These are phyloP conservation scores for Dictyostelium gargantuum DNA, from an alignment of 208 protist species.

Conservation along the genomic window DNA sequence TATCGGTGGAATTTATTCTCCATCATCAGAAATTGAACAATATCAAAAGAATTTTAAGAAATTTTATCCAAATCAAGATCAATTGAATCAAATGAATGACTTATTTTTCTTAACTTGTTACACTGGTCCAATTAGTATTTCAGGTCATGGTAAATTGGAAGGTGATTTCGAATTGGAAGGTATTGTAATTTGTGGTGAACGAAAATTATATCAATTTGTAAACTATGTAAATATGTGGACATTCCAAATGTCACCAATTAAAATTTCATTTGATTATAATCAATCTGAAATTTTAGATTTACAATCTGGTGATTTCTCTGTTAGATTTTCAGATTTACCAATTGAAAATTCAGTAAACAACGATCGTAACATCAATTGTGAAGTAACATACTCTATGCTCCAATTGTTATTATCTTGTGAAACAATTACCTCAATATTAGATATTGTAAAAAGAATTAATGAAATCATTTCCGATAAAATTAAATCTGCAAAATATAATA, in stretches of 20 bases:
- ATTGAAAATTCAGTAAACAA: neutral
- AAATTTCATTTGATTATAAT: conserved; percentile 58
- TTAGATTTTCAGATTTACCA: conserved; percentile 25
- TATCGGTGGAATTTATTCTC: conserved; percentile 49
- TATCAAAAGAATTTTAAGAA: neutral
- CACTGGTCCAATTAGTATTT: conserved; percentile 10
- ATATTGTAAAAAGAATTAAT: conserved; percentile 41
- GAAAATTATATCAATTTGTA: neutral
- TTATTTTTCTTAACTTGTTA: conserved; percentile 22
- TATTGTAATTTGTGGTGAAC: conserved; percentile 24
- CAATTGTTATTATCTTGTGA: conserved; percentile 48
- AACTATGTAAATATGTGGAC: conserved; percentile 54
- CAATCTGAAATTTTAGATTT: conserved; percentile 47
- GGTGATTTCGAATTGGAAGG: conserved; percentile 38
- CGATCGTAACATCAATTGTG: conserved; percentile 4
- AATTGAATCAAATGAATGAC: neutral
- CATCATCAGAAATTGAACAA: conserved; percentile 3
- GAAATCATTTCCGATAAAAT: conserved; percentile 40
- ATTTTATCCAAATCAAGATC: neutral
- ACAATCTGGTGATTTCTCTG: neutral
- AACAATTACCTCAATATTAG: conserved; percentile 37
- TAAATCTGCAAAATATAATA: neutral
- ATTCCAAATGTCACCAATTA: conserved; percentile 12
- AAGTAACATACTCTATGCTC: neutral
- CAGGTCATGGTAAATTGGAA: conserved; percentile 45